Base-by-base conservation (phyloP, 1,139 yeast species). In the Candida neerlandica region DNA sequence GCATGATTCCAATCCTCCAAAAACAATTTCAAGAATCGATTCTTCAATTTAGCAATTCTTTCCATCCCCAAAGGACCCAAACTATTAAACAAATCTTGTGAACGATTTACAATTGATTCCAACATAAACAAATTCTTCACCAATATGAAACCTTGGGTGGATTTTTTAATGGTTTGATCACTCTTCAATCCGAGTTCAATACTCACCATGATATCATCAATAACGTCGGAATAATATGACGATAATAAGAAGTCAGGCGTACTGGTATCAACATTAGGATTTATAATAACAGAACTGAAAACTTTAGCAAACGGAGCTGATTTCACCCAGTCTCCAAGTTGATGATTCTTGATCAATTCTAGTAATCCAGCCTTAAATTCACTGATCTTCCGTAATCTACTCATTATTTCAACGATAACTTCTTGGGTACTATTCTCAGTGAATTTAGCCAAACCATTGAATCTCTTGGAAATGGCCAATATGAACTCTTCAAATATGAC, bases 1-100 rank as follows among this genome's bases (percentile, higher is more conserved):
- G 90, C 84, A 54, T 78, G 78, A 58, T 88, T 86, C 97, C 97
- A 92, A 58, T 86, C 94, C 19, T 86, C 84, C 52, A 91, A 76
- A 63, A 91, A 89, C 56, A 85, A 71, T 61, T 87, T 89, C 59
- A 89, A 71, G 45, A 87, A 90, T 54, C 91, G 76, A 62, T 89
- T 91, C 61, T 86, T 84, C 56, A 90, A 68, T 58, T 84, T 82
- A 45, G 80, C 86, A 15, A 91, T 65, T 51, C 97, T 71, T 48
- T 82, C 86, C 35, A 74, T 66, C 0, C 97, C 96, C 4, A 75
- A 64, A n/a, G 71, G 65, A 1, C 92, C 91, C 44, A 91, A 67
- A 23, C 85, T 75, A 40, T 70, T 73, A 53, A 72, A 76, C 30
- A 89, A 63, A 37, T 66, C 63, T 30, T 78, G 80, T 39, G 89